These are phyloP conservation scores for Cercospora janseana DNA, from an alignment of 2,329 filamentous ascomycete species.

Conservation along the genomic window DNA sequence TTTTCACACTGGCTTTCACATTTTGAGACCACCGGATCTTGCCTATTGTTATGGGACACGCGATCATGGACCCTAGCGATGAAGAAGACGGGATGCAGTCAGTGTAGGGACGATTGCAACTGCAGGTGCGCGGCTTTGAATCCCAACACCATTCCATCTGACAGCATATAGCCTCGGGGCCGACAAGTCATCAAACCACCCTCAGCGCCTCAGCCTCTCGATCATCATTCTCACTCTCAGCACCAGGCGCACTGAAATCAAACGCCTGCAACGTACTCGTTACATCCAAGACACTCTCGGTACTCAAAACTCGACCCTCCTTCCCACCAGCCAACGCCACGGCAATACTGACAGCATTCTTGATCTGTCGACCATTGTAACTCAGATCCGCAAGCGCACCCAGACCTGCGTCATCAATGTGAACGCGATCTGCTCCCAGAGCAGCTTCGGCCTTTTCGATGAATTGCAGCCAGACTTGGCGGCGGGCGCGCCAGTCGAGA, in stretches of 20 bases:
- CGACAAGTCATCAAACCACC: background rate
- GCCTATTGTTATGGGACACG: too few species aligned
- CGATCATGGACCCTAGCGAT: too few species aligned
- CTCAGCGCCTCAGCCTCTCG: background rate
- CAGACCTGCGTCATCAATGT: constrained; percentile 2
- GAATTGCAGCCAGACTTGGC: constrained; percentile 9
- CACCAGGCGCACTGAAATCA: constrained; percentile 6
- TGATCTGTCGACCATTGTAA: constrained; percentile 19
- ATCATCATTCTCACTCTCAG: background rate
- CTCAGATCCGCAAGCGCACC: background rate
- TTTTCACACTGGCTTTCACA: background rate
- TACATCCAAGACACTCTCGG: constrained; percentile 8
- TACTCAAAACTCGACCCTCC: background rate
- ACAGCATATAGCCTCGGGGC: too few species aligned
- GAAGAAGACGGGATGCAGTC: too few species aligned
- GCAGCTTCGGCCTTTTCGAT: background rate
- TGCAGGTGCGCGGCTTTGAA: too few species aligned
- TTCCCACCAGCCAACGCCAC: constrained; percentile 7
- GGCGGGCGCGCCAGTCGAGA: constrained; percentile 40
- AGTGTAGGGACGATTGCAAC: too few species aligned
- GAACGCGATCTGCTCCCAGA: background rate
- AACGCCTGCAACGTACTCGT: constrained; percentile 9
- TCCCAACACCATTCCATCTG: too few species aligned
- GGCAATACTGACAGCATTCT: constrained; percentile 15
- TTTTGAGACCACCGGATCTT: too few species aligned